phyloP scores from a whole-genome alignment of 495 filamentous ascomycete genomes.

The Aspergillus bertholletiae region DNA sequence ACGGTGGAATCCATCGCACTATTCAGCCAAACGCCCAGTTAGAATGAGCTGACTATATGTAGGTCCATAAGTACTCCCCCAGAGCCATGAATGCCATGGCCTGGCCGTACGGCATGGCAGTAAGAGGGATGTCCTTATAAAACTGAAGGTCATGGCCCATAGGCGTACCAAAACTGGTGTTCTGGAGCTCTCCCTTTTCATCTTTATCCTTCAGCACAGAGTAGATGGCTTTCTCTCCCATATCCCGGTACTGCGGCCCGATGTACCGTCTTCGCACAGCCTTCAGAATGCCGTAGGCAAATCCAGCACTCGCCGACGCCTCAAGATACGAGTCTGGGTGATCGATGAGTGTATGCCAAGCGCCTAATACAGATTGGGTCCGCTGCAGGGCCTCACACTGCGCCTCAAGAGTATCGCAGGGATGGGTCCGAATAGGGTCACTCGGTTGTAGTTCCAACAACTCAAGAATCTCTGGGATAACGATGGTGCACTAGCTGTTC shows the following conservation, averaged over 20 bases:
- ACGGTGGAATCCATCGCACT: no score
- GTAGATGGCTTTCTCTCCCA: conserved; percentile 57
- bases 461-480: conserved; percentile 69
- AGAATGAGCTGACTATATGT: no score
- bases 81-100: conserved; percentile 74
- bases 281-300: conserved; percentile 76
- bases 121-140: conserved; percentile 65
- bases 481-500: conserved; percentile 69
- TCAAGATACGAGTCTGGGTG: conserved; percentile 62
- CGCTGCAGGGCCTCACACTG: conserved; percentile 57
- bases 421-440: conserved; percentile 58
- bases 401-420: conserved; percentile 57
- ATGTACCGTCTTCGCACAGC: conserved; percentile 65
- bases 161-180: conserved; percentile 69
- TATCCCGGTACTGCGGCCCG: conserved; percentile 38
- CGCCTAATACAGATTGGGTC: conserved; percentile 53
- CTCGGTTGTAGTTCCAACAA: conserved; percentile 51
- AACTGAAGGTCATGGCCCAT: conserved; percentile 66
- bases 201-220: conserved; percentile 59
- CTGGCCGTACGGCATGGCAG: conserved; percentile 75
- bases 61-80: conserved; percentile 63
- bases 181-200: conserved; percentile 57
- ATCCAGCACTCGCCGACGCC: conserved; percentile 69
- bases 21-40: no score
- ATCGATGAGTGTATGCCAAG: conserved; percentile 69